Evolutionary conservation across 441 rosid genomes (phyloP).

Genomic region (Raphanus hybrid): DNA sequence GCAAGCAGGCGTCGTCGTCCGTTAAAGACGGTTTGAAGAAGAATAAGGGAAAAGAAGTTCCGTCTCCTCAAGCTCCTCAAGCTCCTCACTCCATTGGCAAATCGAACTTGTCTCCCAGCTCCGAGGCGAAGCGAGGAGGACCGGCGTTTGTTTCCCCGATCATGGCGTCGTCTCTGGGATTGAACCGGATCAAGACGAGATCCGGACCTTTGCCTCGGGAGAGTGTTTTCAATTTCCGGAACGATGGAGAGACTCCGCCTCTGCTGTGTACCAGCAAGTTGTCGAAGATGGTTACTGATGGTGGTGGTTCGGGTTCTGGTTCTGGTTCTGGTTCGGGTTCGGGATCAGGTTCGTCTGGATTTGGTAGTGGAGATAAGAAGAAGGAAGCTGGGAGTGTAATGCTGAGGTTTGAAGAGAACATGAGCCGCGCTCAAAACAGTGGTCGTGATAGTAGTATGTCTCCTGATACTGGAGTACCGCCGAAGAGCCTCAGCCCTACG

Average conservation of each 20-base stretch:
- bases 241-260: conserved; percentile 61
- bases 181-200: conserved; percentile 92
- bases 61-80: conserved; percentile 40
- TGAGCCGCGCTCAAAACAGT: conserved; percentile 34
- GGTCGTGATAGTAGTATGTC: conserved; percentile 50
- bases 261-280: conserved; percentile 70
- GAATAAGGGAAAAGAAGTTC: conserved; percentile 57
- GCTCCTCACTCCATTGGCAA: conserved; percentile 44
- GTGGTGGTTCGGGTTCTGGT: conserved; percentile 31
- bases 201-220: conserved; percentile 96
- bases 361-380: conserved; percentile 53
- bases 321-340: conserved; percentile 43
- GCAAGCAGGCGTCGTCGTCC: conserved; percentile 50
- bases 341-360: conserved; percentile 35
- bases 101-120: conserved; percentile 43
- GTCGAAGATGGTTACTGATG: conserved; percentile 56
- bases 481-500: conserved; percentile 67
- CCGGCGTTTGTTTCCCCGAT: conserved; percentile 80
- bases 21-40: conserved; percentile 64
- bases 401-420: conserved; percentile 51
- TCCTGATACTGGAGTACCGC: conserved; percentile 58
- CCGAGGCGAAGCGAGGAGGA: conserved; percentile 54
- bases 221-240: conserved; percentile 72
- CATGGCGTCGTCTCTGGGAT: conserved; percentile 86
- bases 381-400: conserved; percentile 56